Evolutionary conservation across 2,329 filamentous ascomycete genomes (phyloP).

Genomic region (Scorias spongiosa): DNA sequence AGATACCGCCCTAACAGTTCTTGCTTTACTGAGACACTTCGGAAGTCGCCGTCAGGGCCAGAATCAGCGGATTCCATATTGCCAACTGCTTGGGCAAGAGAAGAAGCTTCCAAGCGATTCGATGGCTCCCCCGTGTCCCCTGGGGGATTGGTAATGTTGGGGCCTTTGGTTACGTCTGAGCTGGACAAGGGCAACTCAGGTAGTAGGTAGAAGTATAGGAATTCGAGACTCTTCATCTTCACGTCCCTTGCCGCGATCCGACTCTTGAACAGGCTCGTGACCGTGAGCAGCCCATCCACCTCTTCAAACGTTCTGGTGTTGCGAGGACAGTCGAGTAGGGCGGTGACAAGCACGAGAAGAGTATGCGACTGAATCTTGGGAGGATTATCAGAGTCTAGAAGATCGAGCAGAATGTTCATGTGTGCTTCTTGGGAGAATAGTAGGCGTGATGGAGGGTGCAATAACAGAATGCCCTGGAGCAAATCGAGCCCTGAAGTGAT

Average conservation of each 20-base stretch:
- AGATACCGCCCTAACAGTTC: conserved; percentile 60
- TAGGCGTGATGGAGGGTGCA: conserved; percentile 78
- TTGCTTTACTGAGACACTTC: conserved; percentile 69
- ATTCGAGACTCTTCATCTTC: conserved; percentile 92
- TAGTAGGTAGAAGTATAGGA: conserved; percentile 97
- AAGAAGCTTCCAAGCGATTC: conserved; percentile 9
- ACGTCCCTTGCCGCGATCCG: conserved; percentile 73
- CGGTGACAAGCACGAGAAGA: conserved; percentile 76
- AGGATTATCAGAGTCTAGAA: conserved; percentile 79
- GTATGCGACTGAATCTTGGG: conserved; percentile 83
- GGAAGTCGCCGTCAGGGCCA: conserved; percentile 30
- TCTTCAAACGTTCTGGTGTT: conserved; percentile 88
- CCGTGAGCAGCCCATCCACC: conserved; percentile 78
- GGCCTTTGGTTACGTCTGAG: conserved; percentile 8
- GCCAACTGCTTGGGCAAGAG: conserved; percentile 19
- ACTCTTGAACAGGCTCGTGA: conserved; percentile 86
- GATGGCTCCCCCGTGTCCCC: conserved; percentile 12
- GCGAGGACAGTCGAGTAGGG: conserved; percentile 67
- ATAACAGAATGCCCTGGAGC: conserved; percentile 71
- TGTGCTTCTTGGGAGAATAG: conserved; percentile 80
- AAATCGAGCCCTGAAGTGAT: conserved; percentile 80
- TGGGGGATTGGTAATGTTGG: conserved; percentile 14
- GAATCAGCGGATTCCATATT: conserved; percentile 18
- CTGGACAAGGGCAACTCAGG: conserved; percentile 46
- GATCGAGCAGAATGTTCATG: conserved; percentile 94